Evolutionary conservation across 129 eudicot species (phyloP).

Genomic region (Chrysanthemum lavandulifolium): DNA sequence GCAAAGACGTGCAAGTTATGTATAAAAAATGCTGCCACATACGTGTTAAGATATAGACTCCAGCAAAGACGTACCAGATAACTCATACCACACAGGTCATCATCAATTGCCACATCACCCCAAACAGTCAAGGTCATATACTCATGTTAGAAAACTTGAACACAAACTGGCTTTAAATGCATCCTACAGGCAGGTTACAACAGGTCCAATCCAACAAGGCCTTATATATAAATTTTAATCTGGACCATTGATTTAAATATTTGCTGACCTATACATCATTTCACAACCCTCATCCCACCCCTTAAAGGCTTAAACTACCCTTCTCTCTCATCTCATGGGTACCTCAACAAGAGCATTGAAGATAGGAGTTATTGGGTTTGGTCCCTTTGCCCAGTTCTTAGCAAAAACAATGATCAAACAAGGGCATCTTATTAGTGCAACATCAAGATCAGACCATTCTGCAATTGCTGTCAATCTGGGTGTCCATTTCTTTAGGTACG

Average conservation of each 20-base stretch:
- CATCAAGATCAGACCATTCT: conserved; percentile 69
- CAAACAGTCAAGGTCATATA: neutral
- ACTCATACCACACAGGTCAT: neutral
- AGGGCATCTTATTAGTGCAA: conserved; percentile 67
- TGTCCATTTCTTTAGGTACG: conserved; percentile 46
- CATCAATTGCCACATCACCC: conserved; percentile 11
- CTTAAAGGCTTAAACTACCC: neutral
- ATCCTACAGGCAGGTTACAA: neutral
- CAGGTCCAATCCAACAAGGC: neutral
- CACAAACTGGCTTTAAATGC: too few species aligned
- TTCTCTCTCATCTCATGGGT: conserved; percentile 24
- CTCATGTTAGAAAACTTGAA: too few species aligned
- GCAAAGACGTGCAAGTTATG: conserved; percentile 12
- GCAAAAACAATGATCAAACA: conserved; percentile 68
- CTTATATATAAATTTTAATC: neutral
- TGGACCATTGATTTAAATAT: conserved; percentile 3
- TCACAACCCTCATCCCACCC: neutral
- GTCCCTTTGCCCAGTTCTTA: conserved; percentile 69
- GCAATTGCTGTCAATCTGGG: conserved; percentile 24
- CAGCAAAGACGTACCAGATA: neutral
- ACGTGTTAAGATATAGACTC: conserved; percentile 1
- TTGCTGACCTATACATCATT: neutral
- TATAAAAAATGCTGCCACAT: neutral
- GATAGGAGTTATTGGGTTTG: conserved; percentile 78
- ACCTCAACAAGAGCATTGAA: conserved; percentile 31